A percentile compares a stretch with the other conserved stretches of the same genome.
Evolutionary conservation across 2,329 filamentous ascomycete species (phyloP).

Genomic region (Orbilia quercus): DNA sequence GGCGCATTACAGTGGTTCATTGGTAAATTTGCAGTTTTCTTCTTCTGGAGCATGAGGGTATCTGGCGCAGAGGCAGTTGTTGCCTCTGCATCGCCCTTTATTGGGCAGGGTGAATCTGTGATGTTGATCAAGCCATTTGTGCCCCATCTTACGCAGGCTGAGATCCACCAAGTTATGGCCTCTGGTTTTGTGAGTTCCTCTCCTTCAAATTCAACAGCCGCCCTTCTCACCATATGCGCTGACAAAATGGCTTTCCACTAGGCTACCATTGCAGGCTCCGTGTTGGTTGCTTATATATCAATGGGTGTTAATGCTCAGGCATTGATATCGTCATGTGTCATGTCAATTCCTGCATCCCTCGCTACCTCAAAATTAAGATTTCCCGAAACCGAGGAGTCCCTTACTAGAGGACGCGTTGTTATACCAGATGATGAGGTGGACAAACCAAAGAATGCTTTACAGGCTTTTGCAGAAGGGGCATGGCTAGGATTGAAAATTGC

Average conservation of each 20-base stretch:
- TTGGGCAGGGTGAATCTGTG: conserved; percentile 91
- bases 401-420: conserved; percentile 83
- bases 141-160: conserved; percentile 83
- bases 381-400: conserved; percentile 85
- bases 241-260: conserved; percentile 62
- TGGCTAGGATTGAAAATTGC: conserved; percentile 89
- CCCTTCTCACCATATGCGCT: not conserved
- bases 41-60: conserved; percentile 88
- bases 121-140: conserved; percentile 93
- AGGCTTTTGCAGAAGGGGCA: conserved; percentile 85
- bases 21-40: conserved; percentile 85
- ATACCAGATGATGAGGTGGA: conserved; percentile 80
- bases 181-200: conserved; percentile 71
- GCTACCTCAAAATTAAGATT: conserved; percentile 90
- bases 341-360: conserved; percentile 92
- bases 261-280: conserved; percentile 88
- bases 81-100: conserved; percentile 90
- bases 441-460: conserved; percentile 80
- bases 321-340: conserved; percentile 89
- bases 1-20: conserved; percentile 90
- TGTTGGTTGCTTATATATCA: conserved; percentile 84
- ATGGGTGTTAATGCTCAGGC: conserved; percentile 86
- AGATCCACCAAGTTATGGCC: conserved; percentile 92
- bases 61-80: conserved; percentile 94
- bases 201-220: too few species aligned